Evolutionary conservation across 371 early-diverging fungal genomes (phyloP).

Genomic region (Sporodiniella umbellata): DNA sequence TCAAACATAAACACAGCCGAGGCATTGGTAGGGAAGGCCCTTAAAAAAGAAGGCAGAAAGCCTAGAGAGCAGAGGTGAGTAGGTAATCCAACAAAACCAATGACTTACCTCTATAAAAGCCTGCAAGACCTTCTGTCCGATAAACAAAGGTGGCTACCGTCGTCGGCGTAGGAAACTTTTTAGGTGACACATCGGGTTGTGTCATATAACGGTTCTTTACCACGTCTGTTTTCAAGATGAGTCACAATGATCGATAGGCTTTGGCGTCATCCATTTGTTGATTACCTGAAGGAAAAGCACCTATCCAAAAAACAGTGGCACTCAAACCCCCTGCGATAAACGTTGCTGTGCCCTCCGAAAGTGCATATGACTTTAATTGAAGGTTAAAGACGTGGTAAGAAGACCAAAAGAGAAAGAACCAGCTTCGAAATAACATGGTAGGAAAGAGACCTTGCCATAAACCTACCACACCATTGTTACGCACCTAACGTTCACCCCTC

Average conservation of each 20-base stretch:
- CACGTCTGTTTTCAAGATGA: constrained; percentile 54
- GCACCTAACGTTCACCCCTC: constrained; percentile 33
- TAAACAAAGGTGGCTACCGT: constrained; percentile 55
- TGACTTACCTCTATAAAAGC: constrained; percentile 65
- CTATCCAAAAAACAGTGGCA: constrained; percentile 88
- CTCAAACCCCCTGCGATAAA: constrained; percentile 89
- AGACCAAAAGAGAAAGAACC: constrained; percentile 90
- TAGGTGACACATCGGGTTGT: constrained; percentile 71
- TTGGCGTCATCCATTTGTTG: background rate
- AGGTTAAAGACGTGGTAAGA: constrained; percentile 70
- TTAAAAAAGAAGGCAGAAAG: constrained; percentile 80
- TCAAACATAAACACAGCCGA: constrained; percentile 83
- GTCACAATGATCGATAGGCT: constrained; percentile 4
- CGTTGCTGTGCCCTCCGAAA: constrained; percentile 61
- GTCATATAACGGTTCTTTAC: constrained; percentile 94
- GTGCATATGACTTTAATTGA: constrained; percentile 40
- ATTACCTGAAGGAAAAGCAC: constrained; percentile 80
- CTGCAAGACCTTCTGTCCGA: constrained; percentile 61
- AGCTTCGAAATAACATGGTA: constrained; percentile 80
- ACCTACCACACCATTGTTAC: constrained; percentile 74
- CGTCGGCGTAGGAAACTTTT: constrained; percentile 54
- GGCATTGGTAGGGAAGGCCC: constrained; percentile 92
- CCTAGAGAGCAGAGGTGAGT: no score
- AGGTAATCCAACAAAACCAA: no score
- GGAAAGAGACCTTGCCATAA: constrained; percentile 83